Base-by-base conservation (phyloP, 352 stramenopile species). In the Thalassiosira sp. region DNA sequence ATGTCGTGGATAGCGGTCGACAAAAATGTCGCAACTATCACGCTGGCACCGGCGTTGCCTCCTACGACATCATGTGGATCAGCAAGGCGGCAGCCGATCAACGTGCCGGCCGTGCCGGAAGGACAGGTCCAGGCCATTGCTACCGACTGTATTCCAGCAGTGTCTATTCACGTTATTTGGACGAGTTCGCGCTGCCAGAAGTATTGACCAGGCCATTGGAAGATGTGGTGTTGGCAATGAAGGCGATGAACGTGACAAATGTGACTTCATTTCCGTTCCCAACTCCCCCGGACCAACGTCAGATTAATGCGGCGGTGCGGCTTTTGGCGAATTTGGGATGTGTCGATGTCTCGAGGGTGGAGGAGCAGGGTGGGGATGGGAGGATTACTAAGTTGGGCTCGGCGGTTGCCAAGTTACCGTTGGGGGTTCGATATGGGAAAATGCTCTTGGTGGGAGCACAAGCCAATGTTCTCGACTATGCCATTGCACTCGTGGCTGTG, bases 121-220 rank as follows among this genome's bases (percentile, higher is more conserved):
- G 89, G 33, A 92, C 84, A 18, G 95, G 96, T 1, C 96, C 97
- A 0, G 97, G 97, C 10, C 97, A 99, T 82, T 99, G 96, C 67
- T 99, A 99, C 74, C 93, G 97, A 18, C 82, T 99, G 43, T 99
- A 98, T 79, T 98, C 94, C 8, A 97, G 94, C 11, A 95, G 94
- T 11, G 95, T 99, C 51, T 99, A 96, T 81, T 90, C 97, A 62
- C 79, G 86, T n/a, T 80, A 91, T 31, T 84, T 93, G 65, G 96
- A 98, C 28, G 89, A 97, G 25, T 98, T 98, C 77, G 80, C 89
- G 22, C 86, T 95, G 60, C 96, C 97, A 0, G 96, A 99, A 82
- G 84, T 97, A 11, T 62, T 89, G 15, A 87, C 72, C 11, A 68
- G 96, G 51, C 96, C 96, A 5, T 94, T 99, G 28, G 96, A 98